Evolutionary conservation across 495 filamentous ascomycete species (phyloP), one percentile per base, ranked within the genome.

Genomic region (Neurospora sp.): DNA sequence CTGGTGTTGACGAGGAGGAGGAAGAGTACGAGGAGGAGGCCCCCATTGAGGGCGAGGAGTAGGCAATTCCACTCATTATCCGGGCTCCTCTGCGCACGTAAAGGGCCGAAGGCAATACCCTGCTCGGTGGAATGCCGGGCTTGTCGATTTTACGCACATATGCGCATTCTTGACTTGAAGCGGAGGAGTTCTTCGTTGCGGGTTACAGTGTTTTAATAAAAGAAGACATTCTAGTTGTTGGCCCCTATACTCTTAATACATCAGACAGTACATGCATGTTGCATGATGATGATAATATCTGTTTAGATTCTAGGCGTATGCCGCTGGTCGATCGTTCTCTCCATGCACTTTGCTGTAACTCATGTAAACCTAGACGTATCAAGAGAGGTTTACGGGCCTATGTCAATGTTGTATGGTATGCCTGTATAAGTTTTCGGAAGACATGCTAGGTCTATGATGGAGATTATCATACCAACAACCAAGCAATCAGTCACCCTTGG

Each of bases 1-100:
- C 96, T 79, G 92, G 93, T 77, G 88, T 97, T 80, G 89, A 88
- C 72, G 88, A 90, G 81, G 88, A 89, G 70, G 88, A 90, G 81
- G 87, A 88, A 81, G 85, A 88, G 74, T 88, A 89, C 78, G 88
- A 89, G 81, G 88, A 90, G 81, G 88, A 89, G 78, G 81, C 81
- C 38, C 85, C 83, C 70, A 71, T 79, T 69, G 86, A 88, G 82
- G 86, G 82, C 72, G 86, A 88, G 77, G 85, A 87, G 79, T 85
- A 84, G 76, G 69, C 48, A 16, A 22, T 16, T 35, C 38, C 22
- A 38, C 35, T 44, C 38, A 41, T 16, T 14, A 39, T 38, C 20
- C 37, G 22, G 37, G 68, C 68, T 69, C 68, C 40, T 38, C 35
- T 41, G 68, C 68, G 40, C 68, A 38, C 40, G 68, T 38, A 22